These are phyloP conservation scores for Jamesozyma hellenica DNA, from an alignment of 805 yeast species.

Conservation along the genomic window DNA sequence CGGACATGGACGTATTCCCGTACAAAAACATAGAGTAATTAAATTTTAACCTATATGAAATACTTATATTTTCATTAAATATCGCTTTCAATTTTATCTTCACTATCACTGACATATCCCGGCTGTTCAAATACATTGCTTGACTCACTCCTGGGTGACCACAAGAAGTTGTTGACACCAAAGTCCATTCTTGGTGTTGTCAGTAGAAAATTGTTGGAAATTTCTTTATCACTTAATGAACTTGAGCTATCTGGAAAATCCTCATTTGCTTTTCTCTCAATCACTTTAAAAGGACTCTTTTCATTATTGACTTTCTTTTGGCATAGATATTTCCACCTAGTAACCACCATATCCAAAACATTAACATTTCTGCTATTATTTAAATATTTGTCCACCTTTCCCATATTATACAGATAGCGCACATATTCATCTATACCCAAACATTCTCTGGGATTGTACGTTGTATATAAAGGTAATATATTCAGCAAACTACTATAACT, in stretches of 20 bases:
- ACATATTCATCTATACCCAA: constrained; percentile 62
- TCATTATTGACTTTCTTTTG: constrained; percentile 1
- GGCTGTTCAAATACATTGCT: background rate
- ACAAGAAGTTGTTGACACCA: constrained; percentile 21
- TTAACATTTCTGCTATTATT: constrained; percentile 27
- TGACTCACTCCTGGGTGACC: constrained; percentile 19
- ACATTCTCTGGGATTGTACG: constrained; percentile 70
- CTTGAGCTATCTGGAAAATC: no score
- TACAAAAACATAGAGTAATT: no score
- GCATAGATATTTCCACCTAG: constrained; percentile 28
- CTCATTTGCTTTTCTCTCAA: background rate
- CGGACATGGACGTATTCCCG: no score
- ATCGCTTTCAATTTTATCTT: background rate
- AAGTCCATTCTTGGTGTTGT: constrained; percentile 20
- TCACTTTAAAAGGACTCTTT: background rate
- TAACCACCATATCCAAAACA: constrained; percentile 29
- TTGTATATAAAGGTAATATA: constrained; percentile 64
- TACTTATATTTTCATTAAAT: no score
- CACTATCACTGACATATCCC: background rate
- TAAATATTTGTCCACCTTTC: constrained; percentile 41
- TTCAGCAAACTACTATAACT: constrained; percentile 53
- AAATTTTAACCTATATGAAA: no score
- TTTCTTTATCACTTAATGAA: background rate
- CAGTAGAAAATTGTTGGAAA: background rate
- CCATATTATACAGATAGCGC: constrained; percentile 48